A percentile compares a stretch with the other conserved stretches of the same genome.
phyloP scores from a whole-genome alignment of 2,329 filamentous ascomycete species.

The Shiraia bambusicola region DNA sequence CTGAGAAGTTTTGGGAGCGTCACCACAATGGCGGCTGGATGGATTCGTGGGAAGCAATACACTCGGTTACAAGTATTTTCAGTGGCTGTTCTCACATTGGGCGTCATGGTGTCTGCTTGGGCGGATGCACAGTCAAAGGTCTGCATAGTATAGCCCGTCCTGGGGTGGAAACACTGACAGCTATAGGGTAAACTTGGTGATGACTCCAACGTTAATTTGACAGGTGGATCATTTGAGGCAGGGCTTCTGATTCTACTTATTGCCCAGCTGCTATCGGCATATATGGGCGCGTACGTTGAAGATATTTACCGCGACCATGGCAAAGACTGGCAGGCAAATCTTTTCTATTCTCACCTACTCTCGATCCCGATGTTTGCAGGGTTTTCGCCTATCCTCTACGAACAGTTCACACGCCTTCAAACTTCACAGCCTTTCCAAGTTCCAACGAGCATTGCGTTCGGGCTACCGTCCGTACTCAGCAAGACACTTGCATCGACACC shows the following conservation, averaged over 20 bases:
- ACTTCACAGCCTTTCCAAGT: conserved; percentile 61
- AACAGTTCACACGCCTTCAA: conserved; percentile 65
- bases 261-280: conserved; percentile 85
- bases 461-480: conserved; percentile 31
- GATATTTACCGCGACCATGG: conserved; percentile 84
- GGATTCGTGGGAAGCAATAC: conserved; percentile 81
- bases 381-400: conserved; percentile 64
- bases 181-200: conserved; percentile 47
- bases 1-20: conserved; percentile 92
- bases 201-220: conserved; percentile 42
- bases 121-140: conserved; percentile 86
- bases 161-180: conserved; percentile 13
- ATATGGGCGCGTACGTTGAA: conserved; percentile 95
- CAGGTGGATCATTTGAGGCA: conserved; percentile 57
- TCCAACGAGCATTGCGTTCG: conserved; percentile 29
- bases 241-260: conserved; percentile 82
- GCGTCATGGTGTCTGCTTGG: conserved; percentile 85
- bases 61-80: conserved; percentile 76
- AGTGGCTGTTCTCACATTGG: conserved; percentile 79
- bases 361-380: conserved; percentile 76
- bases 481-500: conserved; percentile 50
- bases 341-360: conserved; percentile 86
- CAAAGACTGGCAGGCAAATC: conserved; percentile 89
- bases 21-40: conserved; percentile 90
- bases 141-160: conserved; percentile 22